phyloP scores from a whole-genome alignment of 169 alveolate genomes.

The Plasmodium sp. region DNA sequence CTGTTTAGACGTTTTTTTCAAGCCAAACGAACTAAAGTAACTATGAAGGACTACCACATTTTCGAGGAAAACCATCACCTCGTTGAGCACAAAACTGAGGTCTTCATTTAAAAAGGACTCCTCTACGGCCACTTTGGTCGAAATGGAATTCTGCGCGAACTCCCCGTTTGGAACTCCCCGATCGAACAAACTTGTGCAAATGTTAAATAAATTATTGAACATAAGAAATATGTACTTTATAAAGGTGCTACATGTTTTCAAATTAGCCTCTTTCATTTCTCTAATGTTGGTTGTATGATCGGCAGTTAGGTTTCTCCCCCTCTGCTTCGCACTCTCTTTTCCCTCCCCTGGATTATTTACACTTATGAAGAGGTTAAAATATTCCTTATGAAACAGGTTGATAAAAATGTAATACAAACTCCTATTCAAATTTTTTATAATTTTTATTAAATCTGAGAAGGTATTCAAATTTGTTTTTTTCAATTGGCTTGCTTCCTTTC shows the following conservation, averaged over 20 bases:
- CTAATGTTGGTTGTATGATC: background rate
- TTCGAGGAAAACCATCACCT: conserved; percentile 47
- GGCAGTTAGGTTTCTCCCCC: background rate
- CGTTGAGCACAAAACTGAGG: conserved; percentile 57
- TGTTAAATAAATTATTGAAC: conserved; percentile 54
- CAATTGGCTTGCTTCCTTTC: background rate
- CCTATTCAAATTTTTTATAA: conserved; percentile 37
- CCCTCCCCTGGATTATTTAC: background rate
- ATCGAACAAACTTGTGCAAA: conserved; percentile 53
- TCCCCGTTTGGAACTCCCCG: background rate
- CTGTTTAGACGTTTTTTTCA: background rate
- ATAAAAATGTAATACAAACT: conserved; percentile 58
- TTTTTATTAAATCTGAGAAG: conserved; percentile 26
- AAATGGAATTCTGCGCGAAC: background rate
- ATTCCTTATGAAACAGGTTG: conserved; percentile 51
- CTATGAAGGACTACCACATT: conserved; percentile 5
- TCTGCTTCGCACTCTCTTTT: background rate
- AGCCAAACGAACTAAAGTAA: conserved; percentile 5
- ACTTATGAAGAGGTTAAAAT: conserved; percentile 31
- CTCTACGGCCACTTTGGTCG: conserved; percentile 49
- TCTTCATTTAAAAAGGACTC: conserved; percentile 18
- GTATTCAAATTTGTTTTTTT: conserved; percentile 8
- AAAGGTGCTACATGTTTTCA: conserved; percentile 22
- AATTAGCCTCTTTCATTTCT: background rate
- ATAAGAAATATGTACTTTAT: conserved; percentile 52